Percentiles rank a stretch among this genome's conserved stretches.
phyloP scores from a whole-genome alignment of 768 basidiomycete genomes.

The Crassisporium funariophilum region DNA sequence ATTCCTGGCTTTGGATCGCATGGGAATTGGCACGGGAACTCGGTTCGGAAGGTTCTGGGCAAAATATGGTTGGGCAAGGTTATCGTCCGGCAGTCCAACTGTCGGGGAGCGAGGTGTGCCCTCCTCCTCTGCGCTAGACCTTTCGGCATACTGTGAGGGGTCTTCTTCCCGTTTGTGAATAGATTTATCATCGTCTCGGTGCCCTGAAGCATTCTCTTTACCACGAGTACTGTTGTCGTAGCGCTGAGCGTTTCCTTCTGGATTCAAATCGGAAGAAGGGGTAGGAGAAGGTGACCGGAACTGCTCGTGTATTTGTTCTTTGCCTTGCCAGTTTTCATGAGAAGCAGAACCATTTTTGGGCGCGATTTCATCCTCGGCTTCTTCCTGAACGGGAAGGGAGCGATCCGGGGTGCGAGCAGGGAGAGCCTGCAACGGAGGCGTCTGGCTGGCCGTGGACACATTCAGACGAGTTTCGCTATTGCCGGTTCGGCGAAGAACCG shows the following conservation, averaged over 20 bases:
- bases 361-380: slow-evolving; percentile 62
- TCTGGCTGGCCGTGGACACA: slow-evolving; percentile 47
- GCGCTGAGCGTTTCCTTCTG: slow-evolving; percentile 37
- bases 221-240: slow-evolving; percentile 30
- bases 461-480: slow-evolving; percentile 29
- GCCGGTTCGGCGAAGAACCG: slow-evolving; percentile 31
- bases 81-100: slow-evolving; percentile 53
- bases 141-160: slow-evolving; percentile 33
- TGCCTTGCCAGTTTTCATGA: slow-evolving; percentile 35
- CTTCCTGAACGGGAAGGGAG: slow-evolving; percentile 77
- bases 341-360: slow-evolving; percentile 33
- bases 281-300: slow-evolving; percentile 47
- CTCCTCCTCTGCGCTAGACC: slow-evolving; percentile 50
- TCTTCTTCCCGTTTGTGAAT: slow-evolving; percentile 20
- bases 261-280: slow-evolving; percentile 57
- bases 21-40: slow-evolving; percentile 26
- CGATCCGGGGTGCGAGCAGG: slow-evolving; percentile 65
- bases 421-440: slow-evolving; percentile 56
- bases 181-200: slow-evolving; percentile 43
- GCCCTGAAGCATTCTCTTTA: slow-evolving; percentile 34
- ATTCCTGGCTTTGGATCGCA: slow-evolving; percentile 54
- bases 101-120: slow-evolving; percentile 72
- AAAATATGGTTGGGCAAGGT: slow-evolving; percentile 29
- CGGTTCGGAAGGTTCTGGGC: slow-evolving; percentile 21
- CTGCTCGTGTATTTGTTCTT: slow-evolving; percentile 34